Conservation (phyloP, 2,329 filamentous ascomycete species). For the Trichoderma semiorbis region DNA sequence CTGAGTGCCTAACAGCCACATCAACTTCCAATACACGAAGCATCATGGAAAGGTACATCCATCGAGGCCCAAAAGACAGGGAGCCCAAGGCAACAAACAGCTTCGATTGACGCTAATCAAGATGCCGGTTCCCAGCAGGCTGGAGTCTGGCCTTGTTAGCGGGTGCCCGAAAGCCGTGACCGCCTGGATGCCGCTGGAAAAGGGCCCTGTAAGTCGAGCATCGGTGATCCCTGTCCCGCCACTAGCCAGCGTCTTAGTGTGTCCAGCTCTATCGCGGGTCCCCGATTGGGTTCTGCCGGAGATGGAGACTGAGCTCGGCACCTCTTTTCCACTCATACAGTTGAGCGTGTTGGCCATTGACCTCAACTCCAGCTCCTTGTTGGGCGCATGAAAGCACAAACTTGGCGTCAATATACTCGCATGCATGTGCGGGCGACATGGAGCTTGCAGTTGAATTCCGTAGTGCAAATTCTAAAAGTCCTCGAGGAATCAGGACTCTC, state of each 20-base stretch:
- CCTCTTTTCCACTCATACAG: not conserved
- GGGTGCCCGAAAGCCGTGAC: not conserved
- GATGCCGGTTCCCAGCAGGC: not conserved
- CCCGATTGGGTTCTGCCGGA: conserved; percentile 5
- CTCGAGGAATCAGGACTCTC: not conserved
- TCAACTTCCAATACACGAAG: not conserved
- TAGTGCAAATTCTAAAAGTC: not conserved
- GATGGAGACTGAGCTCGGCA: not conserved
- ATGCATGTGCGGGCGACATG: not conserved
- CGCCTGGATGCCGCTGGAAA: not conserved
- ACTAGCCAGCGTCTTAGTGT: not conserved
- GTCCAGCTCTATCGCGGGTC: not conserved
- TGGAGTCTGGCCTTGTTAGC: not conserved
- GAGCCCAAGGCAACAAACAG: not conserved
- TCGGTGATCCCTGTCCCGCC: not conserved
- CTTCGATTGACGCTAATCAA: not conserved
- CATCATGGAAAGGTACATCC: not conserved
- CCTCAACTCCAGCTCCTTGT: not conserved
- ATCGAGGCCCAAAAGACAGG: not conserved
- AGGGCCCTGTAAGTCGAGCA: not conserved
- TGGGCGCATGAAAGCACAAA: not conserved
- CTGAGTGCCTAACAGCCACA: not conserved
- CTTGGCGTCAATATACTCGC: not conserved
- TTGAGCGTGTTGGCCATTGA: not conserved
- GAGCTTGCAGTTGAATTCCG: not conserved